Evolutionary conservation across 2,329 filamentous ascomycete species (phyloP).

Genomic region (Akanthomyces lecanii): DNA sequence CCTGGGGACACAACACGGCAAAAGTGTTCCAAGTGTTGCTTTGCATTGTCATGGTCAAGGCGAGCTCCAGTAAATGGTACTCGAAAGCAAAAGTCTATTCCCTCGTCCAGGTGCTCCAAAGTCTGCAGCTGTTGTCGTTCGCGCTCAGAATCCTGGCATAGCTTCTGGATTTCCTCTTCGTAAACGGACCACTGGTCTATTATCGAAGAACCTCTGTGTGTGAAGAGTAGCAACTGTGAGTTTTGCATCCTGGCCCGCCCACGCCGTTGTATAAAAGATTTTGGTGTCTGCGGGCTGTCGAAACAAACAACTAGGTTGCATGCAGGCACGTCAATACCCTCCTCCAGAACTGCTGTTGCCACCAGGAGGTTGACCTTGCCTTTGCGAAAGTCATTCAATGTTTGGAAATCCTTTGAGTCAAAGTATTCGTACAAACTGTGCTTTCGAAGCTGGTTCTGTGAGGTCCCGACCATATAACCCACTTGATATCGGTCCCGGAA

Average conservation of each 20-base stretch:
- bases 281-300: conserved; percentile 45
- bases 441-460: conserved; percentile 32
- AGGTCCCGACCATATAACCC: conserved; percentile 54
- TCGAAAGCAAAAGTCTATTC: conserved; percentile 26
- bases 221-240: conserved; percentile 48
- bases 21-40: conserved; percentile 77
- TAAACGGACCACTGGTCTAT: conserved; percentile 57
- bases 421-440: conserved; percentile 39
- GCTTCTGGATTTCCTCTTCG: conserved; percentile 67
- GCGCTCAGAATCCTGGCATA: conserved; percentile 63
- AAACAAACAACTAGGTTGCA: conserved; percentile 61
- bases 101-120: conserved; percentile 42
- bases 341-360: conserved; percentile 61
- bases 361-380: conserved; percentile 55
- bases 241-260: conserved; percentile 48
- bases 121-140: conserved; percentile 41
- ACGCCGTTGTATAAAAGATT: conserved; percentile 55
- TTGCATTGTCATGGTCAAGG: conserved; percentile 69
- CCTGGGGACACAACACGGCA: conserved; percentile 58
- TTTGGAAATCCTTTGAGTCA: conserved; percentile 30
- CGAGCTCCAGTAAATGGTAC: conserved; percentile 52
- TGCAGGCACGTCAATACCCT: conserved; percentile 63
- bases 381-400: conserved; percentile 46
- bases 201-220: conserved; percentile 28
- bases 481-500: conserved; percentile 44